Conservation (phyloP, 257 asterid species). For the Scutellaria barbata region DNA sequence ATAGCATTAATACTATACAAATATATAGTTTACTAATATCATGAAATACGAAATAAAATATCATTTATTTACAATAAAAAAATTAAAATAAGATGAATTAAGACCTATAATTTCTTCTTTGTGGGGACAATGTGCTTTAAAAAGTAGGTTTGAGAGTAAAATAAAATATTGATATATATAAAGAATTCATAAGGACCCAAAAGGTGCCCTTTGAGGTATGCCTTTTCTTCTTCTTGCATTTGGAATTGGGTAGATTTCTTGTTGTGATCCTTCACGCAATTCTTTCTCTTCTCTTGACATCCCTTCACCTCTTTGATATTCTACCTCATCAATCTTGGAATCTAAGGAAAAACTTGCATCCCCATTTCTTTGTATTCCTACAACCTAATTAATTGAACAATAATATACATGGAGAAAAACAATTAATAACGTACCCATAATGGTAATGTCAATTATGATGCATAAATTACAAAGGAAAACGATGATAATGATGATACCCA, state of each 20-base stretch:
- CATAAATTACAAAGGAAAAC: slow-evolving; percentile 13
- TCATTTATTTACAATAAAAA: not conserved
- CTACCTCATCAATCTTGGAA: slow-evolving; percentile 49
- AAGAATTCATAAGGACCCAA: slow-evolving; percentile 49
- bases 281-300: slow-evolving; percentile 56
- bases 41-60: not conserved
- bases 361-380: slow-evolving; percentile 76
- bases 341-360: slow-evolving; percentile 65
- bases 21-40: not conserved
- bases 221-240: slow-evolving; percentile 88
- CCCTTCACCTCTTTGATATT: slow-evolving; percentile 60
- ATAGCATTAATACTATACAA: too few species aligned
- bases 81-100: not conserved
- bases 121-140: slow-evolving; percentile 49
- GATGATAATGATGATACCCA: slow-evolving; percentile 25
- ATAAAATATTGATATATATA: not conserved
- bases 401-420: too few species aligned
- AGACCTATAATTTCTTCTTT: slow-evolving; percentile 19
- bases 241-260: slow-evolving; percentile 62
- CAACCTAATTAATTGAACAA: slow-evolving; percentile 51
- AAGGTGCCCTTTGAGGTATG: slow-evolving; percentile 86
- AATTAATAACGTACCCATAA: too few species aligned
- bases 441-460: slow-evolving; percentile 6
- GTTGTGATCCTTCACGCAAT: slow-evolving; percentile 67
- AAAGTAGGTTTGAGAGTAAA: slow-evolving; percentile 32